Evolutionary conservation across 768 basidiomycete genomes (phyloP), one percentile per base, ranked within the genome.

Genomic region (Boletus sensibilis): DNA sequence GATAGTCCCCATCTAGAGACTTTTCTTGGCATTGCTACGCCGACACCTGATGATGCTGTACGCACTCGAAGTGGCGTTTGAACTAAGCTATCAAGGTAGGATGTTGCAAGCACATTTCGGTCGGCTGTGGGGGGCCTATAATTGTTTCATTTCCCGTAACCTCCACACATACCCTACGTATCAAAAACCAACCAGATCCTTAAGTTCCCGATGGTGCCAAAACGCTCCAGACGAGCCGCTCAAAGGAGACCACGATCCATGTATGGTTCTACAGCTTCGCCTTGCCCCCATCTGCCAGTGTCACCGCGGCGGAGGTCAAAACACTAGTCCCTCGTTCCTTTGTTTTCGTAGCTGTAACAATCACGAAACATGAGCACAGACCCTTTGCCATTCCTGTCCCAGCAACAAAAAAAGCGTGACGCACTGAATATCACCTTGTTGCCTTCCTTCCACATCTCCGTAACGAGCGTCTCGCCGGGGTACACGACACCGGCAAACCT

Each of bases 371-470:
- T 56, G 39, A 62, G 59, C 20, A 51, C 11, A n/a, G 3, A 13
- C 37, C 1, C n/a, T n/a, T n/a, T 8, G 10, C 29, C 20, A 21
- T 25, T 16, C 53, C 27, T 4, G 11, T 14, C 6, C 35, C 13
- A n/a, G 10, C 29, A 14, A 13, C 1, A 11, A n/a, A 14, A 13
- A 2, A 25, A 34, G 27, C 4, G 40, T n/a, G 11, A 81, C 92
- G 69, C 64, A 97, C 94, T 77, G 72, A 99, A 99, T 48, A 98
- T 85, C 52, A 98, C 87, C 74, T 86, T 97, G 58, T 81, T 73
- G 3, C 88, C 91, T 64, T 97, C 94, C 71, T 94, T 97, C 97
- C 97, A 99, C 96, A 98, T 98, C 70, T 92, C 86, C 0, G 96
- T 99, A 14, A 94, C 78, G 50, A 98, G 80, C 2, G 96, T 98